Evolutionary conservation across 139 green algal species (phyloP).

Genomic region (Coelastrella sp.): DNA sequence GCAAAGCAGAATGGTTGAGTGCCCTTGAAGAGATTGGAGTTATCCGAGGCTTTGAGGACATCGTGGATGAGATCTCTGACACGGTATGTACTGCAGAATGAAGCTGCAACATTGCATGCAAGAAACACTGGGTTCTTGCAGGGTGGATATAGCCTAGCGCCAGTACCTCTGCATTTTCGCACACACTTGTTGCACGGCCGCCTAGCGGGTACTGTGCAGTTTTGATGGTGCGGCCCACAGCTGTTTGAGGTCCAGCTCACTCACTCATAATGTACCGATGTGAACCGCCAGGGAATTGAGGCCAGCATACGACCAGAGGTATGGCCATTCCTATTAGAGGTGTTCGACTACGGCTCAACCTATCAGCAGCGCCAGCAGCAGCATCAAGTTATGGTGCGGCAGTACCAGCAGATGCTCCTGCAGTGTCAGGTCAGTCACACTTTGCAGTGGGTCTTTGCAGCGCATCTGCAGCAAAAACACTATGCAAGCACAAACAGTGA

Average conservation of each 20-base stretch:
- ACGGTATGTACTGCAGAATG: not conserved
- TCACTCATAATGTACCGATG: not conserved
- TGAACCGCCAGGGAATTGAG: slow-evolving; percentile 58
- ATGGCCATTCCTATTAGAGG: slow-evolving; percentile 76
- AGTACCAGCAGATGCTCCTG: slow-evolving; percentile 60
- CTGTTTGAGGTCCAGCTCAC: not conserved
- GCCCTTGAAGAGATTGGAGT: slow-evolving; percentile 6
- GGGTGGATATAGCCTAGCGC: not conserved
- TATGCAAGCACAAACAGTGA: not conserved
- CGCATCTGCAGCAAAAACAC: not conserved
- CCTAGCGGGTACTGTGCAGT: not conserved
- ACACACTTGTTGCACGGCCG: too few species aligned
- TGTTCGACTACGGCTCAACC: slow-evolving; percentile 49
- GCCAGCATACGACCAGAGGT: slow-evolving; percentile 57
- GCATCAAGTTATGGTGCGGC: slow-evolving; percentile 57
- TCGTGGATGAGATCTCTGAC: slow-evolving; percentile 22
- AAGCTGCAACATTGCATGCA: not conserved
- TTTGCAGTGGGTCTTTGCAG: not conserved
- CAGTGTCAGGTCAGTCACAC: slow-evolving; percentile 57
- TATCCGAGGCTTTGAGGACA: slow-evolving; percentile 16
- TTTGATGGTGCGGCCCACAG: not conserved
- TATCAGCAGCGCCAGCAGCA: slow-evolving; percentile 42
- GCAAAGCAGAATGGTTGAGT: not conserved
- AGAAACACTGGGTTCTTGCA: not conserved
- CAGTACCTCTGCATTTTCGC: too few species aligned